Evolutionary conservation across 441 rosid genomes (phyloP), one percentile per base, ranked within the genome.

Genomic region (Pelargonium myrrhifolium): DNA sequence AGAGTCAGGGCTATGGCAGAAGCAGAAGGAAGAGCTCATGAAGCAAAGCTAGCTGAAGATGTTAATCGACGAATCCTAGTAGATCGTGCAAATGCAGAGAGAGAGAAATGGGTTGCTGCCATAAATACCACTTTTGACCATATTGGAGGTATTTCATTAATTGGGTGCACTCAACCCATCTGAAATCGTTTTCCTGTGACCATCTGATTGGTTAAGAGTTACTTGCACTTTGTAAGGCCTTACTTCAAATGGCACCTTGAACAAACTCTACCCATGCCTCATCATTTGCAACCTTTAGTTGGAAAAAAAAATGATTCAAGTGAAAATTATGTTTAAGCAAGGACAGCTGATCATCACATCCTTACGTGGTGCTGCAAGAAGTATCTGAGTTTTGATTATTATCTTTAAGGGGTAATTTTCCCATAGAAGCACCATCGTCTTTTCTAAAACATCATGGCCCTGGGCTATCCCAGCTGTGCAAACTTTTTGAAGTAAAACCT

Each of bases 21-120:
- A 39, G 67, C 49, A n/a, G 67, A 64, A 64, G 67, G 67, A 15
- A 64, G 67, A 64, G 67, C 67, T 11, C 67, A 64, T 64, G 67
- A 64, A 64, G 67, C 67, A 18, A 64, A 64, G 82, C 88, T 64
- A 39, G 53, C 67, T 64, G 49, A 64, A 39, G 67, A 64, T 35
- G 67, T 64, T 64, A 64, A 64, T 40, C 17, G 67, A 17, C 53
- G 67, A 9, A 64, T 64, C 26, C 28, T 64, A 11, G 51, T 64
- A 39, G 67, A 64, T 64, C 67, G 67, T 35, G 67, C 67, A 12
- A 64, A 64, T 64, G 67, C 49, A 40, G 67, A 64, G 45, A 40
- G 67, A 40, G 67, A 64, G 53, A 64, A 64, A 12, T 64, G 67
- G 67, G 67, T 64, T 64, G 67, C 67, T 45, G 67, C 67, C 49